phyloP scores from a whole-genome alignment of 2,329 filamentous ascomycete species.

The Myriosclerotinia curreyana region DNA sequence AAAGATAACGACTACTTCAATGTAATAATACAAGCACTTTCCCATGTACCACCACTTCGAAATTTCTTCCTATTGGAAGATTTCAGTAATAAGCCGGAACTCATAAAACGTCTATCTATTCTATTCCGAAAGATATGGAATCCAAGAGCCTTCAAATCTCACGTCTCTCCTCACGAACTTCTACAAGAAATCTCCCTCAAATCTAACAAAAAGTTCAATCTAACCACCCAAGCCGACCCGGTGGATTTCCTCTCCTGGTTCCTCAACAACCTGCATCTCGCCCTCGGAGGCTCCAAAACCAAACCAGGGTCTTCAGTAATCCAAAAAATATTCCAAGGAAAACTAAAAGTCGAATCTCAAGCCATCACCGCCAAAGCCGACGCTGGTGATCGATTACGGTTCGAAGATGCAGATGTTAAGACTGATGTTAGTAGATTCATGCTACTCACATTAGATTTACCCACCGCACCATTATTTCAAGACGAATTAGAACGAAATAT shows the following conservation, averaged over 20 bases:
- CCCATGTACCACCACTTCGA: conserved; percentile 83
- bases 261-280: conserved; percentile 89
- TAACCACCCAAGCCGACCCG: conserved; percentile 89
- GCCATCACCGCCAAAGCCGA: conserved; percentile 89
- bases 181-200: conserved; percentile 89
- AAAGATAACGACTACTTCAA: conserved; percentile 99
- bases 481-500: conserved; percentile 93
- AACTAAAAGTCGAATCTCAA: conserved; percentile 87
- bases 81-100: conserved; percentile 69
- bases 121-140: conserved; percentile 98
- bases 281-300: conserved; percentile 83
- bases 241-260: conserved; percentile 98
- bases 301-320: conserved; percentile 83
- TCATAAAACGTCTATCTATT: conserved; percentile 83
- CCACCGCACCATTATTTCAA: conserved; percentile 89
- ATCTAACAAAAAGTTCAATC: conserved; percentile 87
- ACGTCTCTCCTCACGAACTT: conserved; percentile 95
- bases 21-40: conserved; percentile 85
- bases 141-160: conserved; percentile 88
- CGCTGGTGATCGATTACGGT: conserved; percentile 79
- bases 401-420: conserved; percentile 84
- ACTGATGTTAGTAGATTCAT: conserved; percentile 77
- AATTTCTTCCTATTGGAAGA: conserved; percentile 91
- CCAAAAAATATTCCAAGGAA: conserved; percentile 91
- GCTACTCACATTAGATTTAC: conserved; percentile 89